A percentile compares a stretch with the other conserved stretches of the same genome.
Conservation (phyloP, 441 rosid genomes). For the Populus hybrid region DNA sequence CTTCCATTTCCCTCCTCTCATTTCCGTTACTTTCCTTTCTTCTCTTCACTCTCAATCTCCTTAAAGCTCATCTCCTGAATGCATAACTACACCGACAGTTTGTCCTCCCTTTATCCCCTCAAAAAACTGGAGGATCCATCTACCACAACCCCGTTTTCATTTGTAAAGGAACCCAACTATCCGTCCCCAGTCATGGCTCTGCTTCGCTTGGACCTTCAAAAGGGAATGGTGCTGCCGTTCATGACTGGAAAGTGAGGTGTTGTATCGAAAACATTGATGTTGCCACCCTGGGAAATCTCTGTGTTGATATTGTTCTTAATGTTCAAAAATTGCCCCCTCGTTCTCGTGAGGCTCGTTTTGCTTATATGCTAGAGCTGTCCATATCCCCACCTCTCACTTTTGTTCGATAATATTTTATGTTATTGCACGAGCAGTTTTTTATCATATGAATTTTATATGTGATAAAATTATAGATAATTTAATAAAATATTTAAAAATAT, state of each 20-base stretch:
- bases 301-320: conserved; percentile 85
- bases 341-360: conserved; percentile 47
- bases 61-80: conserved; percentile 30
- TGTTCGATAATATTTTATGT: too few species aligned
- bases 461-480: too few species aligned
- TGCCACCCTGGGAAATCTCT: conserved; percentile 86
- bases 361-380: conserved; percentile 65
- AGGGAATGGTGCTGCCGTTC: conserved; percentile 11
- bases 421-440: too few species aligned
- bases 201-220: conserved; percentile 20
- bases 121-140: conserved; percentile 16
- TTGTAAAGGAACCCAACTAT: conserved; percentile 35
- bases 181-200: conserved; percentile 26
- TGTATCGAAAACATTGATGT: conserved; percentile 60
- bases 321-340: conserved; percentile 80
- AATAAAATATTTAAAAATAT: too few species aligned
- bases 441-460: too few species aligned
- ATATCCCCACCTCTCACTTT: conserved; percentile 51
- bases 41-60: not conserved
- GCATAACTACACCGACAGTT: conserved; percentile 44
- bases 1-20: not conserved
- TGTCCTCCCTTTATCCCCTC: conserved; percentile 19
- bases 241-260: conserved; percentile 24
- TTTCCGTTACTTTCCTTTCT: not conserved
- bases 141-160: conserved; percentile 16